Base-by-base conservation (phyloP, 768 basidiomycete genomes). In the Rhizopogon vesiculosus region DNA sequence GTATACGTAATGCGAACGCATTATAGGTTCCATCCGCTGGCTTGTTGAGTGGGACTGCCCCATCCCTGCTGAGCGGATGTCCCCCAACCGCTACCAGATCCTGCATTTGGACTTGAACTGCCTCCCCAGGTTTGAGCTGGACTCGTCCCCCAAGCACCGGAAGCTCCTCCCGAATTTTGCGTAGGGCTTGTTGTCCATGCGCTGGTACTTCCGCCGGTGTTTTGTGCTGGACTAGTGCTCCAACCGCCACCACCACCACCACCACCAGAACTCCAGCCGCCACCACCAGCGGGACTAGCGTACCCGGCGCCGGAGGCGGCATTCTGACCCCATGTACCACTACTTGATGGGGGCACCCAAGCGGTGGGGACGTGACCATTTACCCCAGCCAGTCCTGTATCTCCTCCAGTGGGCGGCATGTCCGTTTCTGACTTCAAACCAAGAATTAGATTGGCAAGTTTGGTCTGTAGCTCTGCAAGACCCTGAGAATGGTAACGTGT, bases 371-470 rank as follows among this genome's bases (percentile, higher is more conserved):
- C 35, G 44, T 49, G 60, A 42, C 58, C 62, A 41, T 52, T 59
- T 15, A 45, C 56, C 3, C 58, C 35, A 7, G 61, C 22, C 19
- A 49, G 38, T 8, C 33, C 45, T 6, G 31, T 57, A 28, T 77
- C 74, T 50, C 73, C 75, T 55, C 70, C 74, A 40, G 66, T 68
- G 1, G 75, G 64, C 15, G 83, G 68, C 55, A 76, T 71, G 56
- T 86, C 85, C 39, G 80, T 66, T 42, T 89, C 84, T 12, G 76
- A 74, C 68, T 91, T 90, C 12, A 92, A 76, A 9, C 85, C 87
- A 44, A 90, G 78, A 51, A 90, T 86, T 53, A 93, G 76, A 60
- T 86, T 89, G 2, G 87, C 91, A 29, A 93, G 74, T 66, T 93
- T 93, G 40, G 81, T 83, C 67, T 91, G 89, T 12, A 93, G 77